phyloP scores from a whole-genome alignment of 2,329 filamentous ascomycete genomes.

The Fusarium mundagurra region DNA sequence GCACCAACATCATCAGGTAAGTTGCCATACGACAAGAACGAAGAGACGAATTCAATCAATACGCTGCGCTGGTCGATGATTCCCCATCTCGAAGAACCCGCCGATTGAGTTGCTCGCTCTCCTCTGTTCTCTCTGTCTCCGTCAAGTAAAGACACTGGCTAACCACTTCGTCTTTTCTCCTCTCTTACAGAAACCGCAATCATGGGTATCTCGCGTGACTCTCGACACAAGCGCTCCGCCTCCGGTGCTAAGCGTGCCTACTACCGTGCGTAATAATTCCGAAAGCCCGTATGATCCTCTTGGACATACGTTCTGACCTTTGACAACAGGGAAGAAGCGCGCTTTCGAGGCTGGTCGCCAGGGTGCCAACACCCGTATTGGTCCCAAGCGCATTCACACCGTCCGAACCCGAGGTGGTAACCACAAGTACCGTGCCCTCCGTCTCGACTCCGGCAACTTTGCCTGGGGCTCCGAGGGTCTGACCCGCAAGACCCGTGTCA shows the following conservation, averaged over 20 bases:
- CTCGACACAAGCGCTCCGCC: slow-evolving; percentile 99
- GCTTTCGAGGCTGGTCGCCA: slow-evolving; percentile 99
- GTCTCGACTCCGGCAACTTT: slow-evolving; percentile 99
- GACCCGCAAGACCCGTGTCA: slow-evolving; percentile 99
- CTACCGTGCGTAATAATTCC: slow-evolving; percentile 77
- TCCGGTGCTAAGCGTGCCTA: slow-evolving; percentile 97
- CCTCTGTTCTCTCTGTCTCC: slow-evolving; percentile 2
- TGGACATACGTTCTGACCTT: slow-evolving; percentile 78
- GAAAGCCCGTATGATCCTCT: slow-evolving; percentile 72
- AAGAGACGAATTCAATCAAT: slow-evolving; percentile 37
- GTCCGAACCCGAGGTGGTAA: slow-evolving; percentile 98
- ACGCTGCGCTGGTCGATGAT: slow-evolving; percentile 36
- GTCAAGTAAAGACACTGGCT: slow-evolving; percentile 18
- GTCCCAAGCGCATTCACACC: slow-evolving; percentile 93
- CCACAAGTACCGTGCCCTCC: slow-evolving; percentile 99
- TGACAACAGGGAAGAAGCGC: slow-evolving; percentile 86
- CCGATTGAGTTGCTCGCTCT: slow-evolving; percentile 35
- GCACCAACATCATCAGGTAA: slow-evolving; percentile 59
- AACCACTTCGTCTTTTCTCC: slow-evolving; percentile 36
- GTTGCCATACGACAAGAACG: slow-evolving; percentile 43
- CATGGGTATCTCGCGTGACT: slow-evolving; percentile 99
- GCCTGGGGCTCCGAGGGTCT: slow-evolving; percentile 98
- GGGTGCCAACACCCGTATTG: slow-evolving; percentile 99
- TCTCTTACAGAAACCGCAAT: slow-evolving; percentile 73
- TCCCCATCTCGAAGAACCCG: slow-evolving; percentile 37